Percentiles rank a stretch among this genome's conserved stretches.
Conservation (phyloP, 2,329 filamentous ascomycete genomes). For the Madurella mycetomatis region DNA sequence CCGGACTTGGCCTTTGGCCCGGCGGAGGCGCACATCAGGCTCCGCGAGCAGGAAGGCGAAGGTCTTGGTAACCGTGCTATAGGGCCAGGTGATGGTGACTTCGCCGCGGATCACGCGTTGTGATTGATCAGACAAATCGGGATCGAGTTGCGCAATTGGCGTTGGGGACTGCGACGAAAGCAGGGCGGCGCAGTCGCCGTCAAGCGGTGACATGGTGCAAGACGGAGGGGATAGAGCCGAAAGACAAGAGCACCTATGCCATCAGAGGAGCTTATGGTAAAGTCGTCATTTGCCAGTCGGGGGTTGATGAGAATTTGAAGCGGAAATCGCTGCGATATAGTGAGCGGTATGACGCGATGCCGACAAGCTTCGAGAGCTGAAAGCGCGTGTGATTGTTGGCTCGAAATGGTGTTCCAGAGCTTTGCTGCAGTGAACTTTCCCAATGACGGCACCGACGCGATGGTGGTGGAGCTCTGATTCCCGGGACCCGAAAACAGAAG, state of each 20-base stretch:
- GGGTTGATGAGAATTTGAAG: background rate
- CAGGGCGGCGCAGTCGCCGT: constrained; percentile 15
- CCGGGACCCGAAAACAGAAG: no score
- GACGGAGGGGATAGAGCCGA: background rate
- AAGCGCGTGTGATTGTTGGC: no score
- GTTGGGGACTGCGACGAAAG: constrained; percentile 32
- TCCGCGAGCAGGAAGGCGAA: constrained; percentile 80
- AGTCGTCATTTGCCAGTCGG: constrained; percentile 7
- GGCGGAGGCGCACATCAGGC: constrained; percentile 74
- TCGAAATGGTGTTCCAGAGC: no score
- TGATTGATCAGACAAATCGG: constrained; percentile 40
- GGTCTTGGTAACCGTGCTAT: constrained; percentile 69
- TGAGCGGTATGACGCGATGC: background rate
- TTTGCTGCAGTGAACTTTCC: no score
- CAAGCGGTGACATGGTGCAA: constrained; percentile 22
- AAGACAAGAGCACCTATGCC: constrained; percentile 1
- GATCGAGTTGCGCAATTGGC: constrained; percentile 53
- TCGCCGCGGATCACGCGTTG: constrained; percentile 58
- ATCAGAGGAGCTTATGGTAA: background rate
- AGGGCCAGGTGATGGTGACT: constrained; percentile 87
- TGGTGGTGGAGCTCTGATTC: no score
- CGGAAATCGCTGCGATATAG: background rate
- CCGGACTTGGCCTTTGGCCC: constrained; percentile 73
- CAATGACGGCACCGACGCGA: no score
- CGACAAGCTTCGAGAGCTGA: no score